Evolutionary conservation across 2,329 filamentous ascomycete species (phyloP).

Genomic region (Ciborinia camelliae): DNA sequence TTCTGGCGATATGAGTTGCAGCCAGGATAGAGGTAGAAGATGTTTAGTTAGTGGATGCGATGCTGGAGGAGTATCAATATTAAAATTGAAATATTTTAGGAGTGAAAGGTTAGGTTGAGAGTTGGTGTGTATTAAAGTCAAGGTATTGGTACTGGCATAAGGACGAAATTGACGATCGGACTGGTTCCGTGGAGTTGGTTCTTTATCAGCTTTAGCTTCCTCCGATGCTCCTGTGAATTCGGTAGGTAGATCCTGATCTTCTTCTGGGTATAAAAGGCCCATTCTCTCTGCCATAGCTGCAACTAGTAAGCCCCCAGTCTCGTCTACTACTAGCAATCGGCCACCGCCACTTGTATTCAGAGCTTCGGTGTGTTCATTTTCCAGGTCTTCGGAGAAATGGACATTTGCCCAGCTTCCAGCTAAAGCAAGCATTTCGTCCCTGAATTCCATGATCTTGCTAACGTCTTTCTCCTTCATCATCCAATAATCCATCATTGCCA

Average conservation of each 20-base stretch:
- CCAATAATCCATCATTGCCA: slow-evolving; percentile 71
- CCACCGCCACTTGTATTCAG: slow-evolving; percentile 37
- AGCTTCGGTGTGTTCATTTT: slow-evolving; percentile 10
- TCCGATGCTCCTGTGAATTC: slow-evolving; percentile 14
- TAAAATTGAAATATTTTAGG: slow-evolving; percentile 86
- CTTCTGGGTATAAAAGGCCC: slow-evolving; percentile 55
- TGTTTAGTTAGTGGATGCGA: slow-evolving; percentile 76
- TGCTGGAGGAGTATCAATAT: slow-evolving; percentile 53
- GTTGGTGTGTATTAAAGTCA: slow-evolving; percentile 77
- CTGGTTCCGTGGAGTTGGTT: slow-evolving; percentile 14
- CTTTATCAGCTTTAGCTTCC: slow-evolving; percentile 9
- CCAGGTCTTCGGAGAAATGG: slow-evolving; percentile 51
- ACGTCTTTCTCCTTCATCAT: slow-evolving; percentile 78
- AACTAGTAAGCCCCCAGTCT: slow-evolving; percentile 65
- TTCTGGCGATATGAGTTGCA: slow-evolving; percentile 78
- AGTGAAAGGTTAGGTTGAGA: slow-evolving; percentile 83
- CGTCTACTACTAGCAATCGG: slow-evolving; percentile 66
- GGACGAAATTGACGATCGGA: slow-evolving; percentile 21
- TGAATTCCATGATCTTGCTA: slow-evolving; percentile 76
- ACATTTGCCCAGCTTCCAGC: slow-evolving; percentile 88
- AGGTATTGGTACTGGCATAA: slow-evolving; percentile 55
- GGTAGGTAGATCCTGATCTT: slow-evolving; percentile 19
- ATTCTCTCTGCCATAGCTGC: slow-evolving; percentile 70
- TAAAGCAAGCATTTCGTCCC: slow-evolving; percentile 78
- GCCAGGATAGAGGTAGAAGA: slow-evolving; percentile 83